Conservation (phyloP, 768 basidiomycete genomes). For the Rhodotorula graminis region DNA sequence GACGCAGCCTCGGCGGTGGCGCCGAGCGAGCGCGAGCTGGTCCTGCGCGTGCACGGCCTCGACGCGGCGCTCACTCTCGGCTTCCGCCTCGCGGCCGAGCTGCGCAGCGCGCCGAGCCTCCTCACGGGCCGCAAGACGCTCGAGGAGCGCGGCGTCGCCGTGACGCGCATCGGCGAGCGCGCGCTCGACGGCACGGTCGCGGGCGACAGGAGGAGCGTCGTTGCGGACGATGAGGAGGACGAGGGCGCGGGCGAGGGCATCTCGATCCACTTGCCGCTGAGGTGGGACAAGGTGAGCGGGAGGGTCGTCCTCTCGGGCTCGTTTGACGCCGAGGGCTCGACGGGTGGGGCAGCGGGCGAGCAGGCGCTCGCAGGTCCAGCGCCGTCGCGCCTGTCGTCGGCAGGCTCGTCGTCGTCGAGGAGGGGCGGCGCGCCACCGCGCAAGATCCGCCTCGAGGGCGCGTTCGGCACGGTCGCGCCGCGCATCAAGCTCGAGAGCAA, state of each 20-base stretch:
- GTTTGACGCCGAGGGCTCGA: background rate
- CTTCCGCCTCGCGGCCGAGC: background rate
- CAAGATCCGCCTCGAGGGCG: conserved; percentile 19
- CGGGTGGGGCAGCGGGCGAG: background rate
- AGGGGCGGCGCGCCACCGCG: background rate
- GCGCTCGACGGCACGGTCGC: background rate
- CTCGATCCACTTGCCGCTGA: conserved; percentile 4
- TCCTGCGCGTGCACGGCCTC: background rate
- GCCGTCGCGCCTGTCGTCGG: background rate
- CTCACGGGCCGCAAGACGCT: background rate
- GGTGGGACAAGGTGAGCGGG: background rate
- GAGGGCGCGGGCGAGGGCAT: background rate
- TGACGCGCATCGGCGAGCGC: background rate
- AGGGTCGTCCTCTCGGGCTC: conserved; percentile 1
- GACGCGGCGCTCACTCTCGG: background rate
- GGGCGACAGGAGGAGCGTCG: background rate
- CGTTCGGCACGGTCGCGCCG: conserved; percentile 18
- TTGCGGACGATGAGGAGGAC: background rate
- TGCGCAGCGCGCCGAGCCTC: background rate
- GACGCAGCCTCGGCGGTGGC: background rate
- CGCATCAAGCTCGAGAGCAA: conserved; percentile 19
- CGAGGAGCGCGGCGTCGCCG: background rate
- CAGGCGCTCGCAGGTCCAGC: background rate
- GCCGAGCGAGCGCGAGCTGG: conserved; percentile 2
- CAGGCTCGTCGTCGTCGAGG: background rate